A percentile compares a stretch with the other conserved stretches of the same genome.
Conservation (phyloP, 2,329 filamentous ascomycete genomes). For the Phaeophleospora eucalypticola region DNA sequence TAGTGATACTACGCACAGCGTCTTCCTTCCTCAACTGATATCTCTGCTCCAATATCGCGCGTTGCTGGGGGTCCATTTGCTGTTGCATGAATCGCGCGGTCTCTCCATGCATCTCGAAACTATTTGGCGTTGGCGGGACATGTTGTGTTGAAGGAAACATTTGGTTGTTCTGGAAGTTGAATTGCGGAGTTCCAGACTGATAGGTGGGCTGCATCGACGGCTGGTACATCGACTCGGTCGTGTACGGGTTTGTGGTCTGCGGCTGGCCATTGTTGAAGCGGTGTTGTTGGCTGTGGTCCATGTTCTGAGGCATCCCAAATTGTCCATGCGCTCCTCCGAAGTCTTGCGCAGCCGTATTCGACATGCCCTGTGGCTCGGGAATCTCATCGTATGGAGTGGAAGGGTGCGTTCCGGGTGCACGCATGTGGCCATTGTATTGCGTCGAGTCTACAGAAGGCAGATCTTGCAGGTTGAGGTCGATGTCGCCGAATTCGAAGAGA, state of each 20-base stretch:
- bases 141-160: constrained; percentile 49
- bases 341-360: constrained; percentile 27
- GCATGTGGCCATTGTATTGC: constrained; percentile 24
- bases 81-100: constrained; percentile 55
- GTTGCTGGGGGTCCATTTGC: constrained; percentile 49
- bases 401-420: constrained; percentile 24
- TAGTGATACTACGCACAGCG: constrained; percentile 52
- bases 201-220: constrained; percentile 24
- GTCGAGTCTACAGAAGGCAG: constrained; percentile 21
- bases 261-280: constrained; percentile 5
- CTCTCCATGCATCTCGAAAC: constrained; percentile 67
- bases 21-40: constrained; percentile 67
- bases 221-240: constrained; percentile 25
- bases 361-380: constrained; percentile 18
- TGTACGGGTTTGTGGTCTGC: constrained; percentile 18
- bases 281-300: constrained; percentile 17
- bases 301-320: constrained; percentile 21
- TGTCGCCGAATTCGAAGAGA: constrained; percentile 40
- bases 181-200: constrained; percentile 29
- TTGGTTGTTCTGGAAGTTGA: constrained; percentile 38
- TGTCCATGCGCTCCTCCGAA: constrained; percentile 27
- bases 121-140: constrained; percentile 75
- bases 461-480: constrained; percentile 28
- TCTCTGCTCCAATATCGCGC: constrained; percentile 60
- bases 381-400: constrained; percentile 30